These are phyloP conservation scores for Hura crepitans DNA, from an alignment of 441 rosid species.

Conservation along the genomic window DNA sequence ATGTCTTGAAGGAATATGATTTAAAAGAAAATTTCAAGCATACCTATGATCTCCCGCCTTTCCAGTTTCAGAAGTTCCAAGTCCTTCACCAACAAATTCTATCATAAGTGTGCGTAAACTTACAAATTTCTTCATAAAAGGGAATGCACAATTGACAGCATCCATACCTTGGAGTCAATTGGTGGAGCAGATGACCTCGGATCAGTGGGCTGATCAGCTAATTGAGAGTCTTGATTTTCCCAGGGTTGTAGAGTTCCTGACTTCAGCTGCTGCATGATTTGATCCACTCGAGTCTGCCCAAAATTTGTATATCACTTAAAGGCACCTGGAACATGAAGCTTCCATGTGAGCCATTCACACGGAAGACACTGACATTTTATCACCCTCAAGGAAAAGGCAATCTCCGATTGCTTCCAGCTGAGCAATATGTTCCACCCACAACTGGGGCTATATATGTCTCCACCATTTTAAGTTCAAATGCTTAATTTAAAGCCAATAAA, in stretches of 20 bases:
- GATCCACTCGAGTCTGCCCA: conserved; percentile 93
- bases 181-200: conserved; percentile 28
- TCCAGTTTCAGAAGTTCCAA: conserved; percentile 62
- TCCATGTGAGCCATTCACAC: conserved; percentile 55
- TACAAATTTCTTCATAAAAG: conserved; percentile 8
- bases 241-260: conserved; percentile 45
- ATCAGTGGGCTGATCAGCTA: conserved; percentile 32
- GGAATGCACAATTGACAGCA: conserved; percentile 9
- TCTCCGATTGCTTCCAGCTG: conserved; percentile 35
- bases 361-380: conserved; percentile 45
- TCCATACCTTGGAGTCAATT: conserved; percentile 36
- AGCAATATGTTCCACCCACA: conserved; percentile 43
- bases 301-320: conserved; percentile 66
- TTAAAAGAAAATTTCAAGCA: conserved; percentile 12
- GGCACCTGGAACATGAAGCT: conserved; percentile 65
- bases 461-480: conserved; percentile 20
- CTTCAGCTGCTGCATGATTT: conserved; percentile 56
- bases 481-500: conserved; percentile 4
- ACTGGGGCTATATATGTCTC: conserved; percentile 36
- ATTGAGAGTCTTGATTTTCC: conserved; percentile 29
- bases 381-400: conserved; percentile 40
- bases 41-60: conserved; percentile 76
- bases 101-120: conserved; percentile 18
- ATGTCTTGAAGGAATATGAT: background rate
- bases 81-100: conserved; percentile 44